Percentiles rank a stretch among this genome's conserved stretches.
Conservation (phyloP, 2,329 filamentous ascomycete genomes). For the Penicillium sp. region DNA sequence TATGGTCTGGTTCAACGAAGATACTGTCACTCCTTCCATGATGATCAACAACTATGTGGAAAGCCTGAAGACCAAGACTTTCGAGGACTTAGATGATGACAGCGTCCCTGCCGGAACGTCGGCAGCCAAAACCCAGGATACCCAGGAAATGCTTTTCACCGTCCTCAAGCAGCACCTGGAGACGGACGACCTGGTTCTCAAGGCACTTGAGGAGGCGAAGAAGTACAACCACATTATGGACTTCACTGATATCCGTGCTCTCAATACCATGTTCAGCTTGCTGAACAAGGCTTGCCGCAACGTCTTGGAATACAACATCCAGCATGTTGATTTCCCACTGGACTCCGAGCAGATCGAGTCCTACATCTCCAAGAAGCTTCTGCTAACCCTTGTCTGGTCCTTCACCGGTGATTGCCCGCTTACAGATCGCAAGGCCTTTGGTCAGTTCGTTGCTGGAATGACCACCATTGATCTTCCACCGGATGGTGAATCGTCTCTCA, state of each 20-base stretch:
- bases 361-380: conserved; percentile 89
- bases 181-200: conserved; percentile 77
- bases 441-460: conserved; percentile 78
- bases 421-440: conserved; percentile 82
- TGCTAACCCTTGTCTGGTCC: conserved; percentile 92
- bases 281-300: conserved; percentile 92
- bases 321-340: conserved; percentile 91
- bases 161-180: conserved; percentile 75
- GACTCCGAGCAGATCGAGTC: conserved; percentile 87
- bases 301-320: conserved; percentile 91
- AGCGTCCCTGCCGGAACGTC: conserved; percentile 74
- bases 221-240: conserved; percentile 97
- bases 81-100: conserved; percentile 96
- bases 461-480: conserved; percentile 85
- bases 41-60: conserved; percentile 91
- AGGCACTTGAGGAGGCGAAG: conserved; percentile 74
- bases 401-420: conserved; percentile 94
- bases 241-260: conserved; percentile 85
- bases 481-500: conserved; percentile 76
- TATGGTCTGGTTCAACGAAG: conserved; percentile 99
- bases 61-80: conserved; percentile 76
- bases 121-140: conserved; percentile 75
- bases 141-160: conserved; percentile 79
- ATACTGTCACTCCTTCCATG: conserved; percentile 91
- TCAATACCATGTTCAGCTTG: conserved; percentile 92